Evolutionary conservation across 163 green algal genomes (phyloP), one percentile per base, ranked within the genome.

Genomic region (Scenedesmus sp.): DNA sequence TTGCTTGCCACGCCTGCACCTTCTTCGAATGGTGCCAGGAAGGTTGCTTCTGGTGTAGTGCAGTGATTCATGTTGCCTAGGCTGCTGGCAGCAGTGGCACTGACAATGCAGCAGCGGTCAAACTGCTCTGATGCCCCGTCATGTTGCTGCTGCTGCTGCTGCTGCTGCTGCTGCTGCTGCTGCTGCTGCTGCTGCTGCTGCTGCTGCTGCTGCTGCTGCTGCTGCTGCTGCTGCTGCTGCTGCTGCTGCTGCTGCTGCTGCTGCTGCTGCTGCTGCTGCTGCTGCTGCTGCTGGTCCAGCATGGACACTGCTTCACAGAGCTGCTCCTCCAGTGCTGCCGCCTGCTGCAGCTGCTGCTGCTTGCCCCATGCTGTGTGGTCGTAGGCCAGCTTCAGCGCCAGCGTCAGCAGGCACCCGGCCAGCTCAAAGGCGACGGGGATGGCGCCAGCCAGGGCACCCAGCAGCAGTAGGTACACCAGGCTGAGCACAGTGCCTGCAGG

Each of bases 351-450:
- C 46, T 85, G 70, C 70, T 90, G 86, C 72, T 59, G 72, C 49
- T 9, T 30, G 72, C 61, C 65, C 46, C n/a, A 90, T 26, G 18
- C 20, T 24, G 85, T 82, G 33, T 90, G 85, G 40, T 82, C 83
- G 43, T 82, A 89, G 16, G 51, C 70, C 49, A 89, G 20, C 33
- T 89, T 89, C 22, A 89, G 59, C 35, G 13, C 35, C 22, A 89
- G n/a, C 9, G 83, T 89, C 10, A 89, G 16, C 13, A 89, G 37
- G 83, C 83, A 89, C 5, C 53, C 83, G 26, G 13, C n/a, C 35
- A 81, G 10, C 59, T 89, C 83, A 81, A n/a, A 81, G 20, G 61
- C 59, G 40, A 89, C 83, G 26, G 83, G 83, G 37, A 89, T 81
- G 40, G 40, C 79, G 9, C 40, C 83, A 59, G 83, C 83, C 35